A percentile compares a stretch with the other conserved stretches of the same genome.
Conservation (phyloP, 352 stramenopile species). For the Phytophthora chlamydospora region DNA sequence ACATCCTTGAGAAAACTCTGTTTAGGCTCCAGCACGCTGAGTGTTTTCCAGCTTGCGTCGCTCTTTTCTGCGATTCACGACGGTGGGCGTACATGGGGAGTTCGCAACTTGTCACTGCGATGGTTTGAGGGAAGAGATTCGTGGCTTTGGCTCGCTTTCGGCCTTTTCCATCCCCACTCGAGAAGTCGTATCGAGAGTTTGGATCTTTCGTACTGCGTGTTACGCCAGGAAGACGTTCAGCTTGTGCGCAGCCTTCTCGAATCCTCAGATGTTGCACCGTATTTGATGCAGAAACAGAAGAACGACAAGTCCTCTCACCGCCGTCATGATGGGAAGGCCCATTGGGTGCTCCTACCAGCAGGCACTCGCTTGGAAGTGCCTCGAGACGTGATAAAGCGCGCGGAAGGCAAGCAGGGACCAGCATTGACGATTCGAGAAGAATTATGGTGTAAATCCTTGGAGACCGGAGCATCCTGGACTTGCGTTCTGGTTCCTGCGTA, state of each 20-base stretch:
- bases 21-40: slow-evolving; percentile 41
- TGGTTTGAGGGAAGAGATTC: slow-evolving; percentile 32
- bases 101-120: slow-evolving; percentile 41
- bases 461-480: slow-evolving; percentile 18
- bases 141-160: slow-evolving; percentile 52
- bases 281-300: slow-evolving; percentile 12
- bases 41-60: slow-evolving; percentile 33
- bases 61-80: slow-evolving; percentile 47
- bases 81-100: slow-evolving; percentile 2
- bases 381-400: slow-evolving; percentile 5
- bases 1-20: slow-evolving; percentile 23
- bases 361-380: slow-evolving; percentile 21
- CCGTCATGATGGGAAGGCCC: background rate
- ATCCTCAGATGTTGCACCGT: slow-evolving; percentile 5
- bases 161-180: slow-evolving; percentile 31
- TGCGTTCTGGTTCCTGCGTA: slow-evolving; percentile 46
- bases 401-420: background rate
- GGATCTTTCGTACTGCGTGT: slow-evolving; percentile 48
- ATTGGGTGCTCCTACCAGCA: slow-evolving; percentile 22
- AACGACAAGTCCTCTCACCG: background rate
- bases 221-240: slow-evolving; percentile 37
- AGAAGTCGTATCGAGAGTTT: slow-evolving; percentile 26
- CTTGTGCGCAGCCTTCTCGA: slow-evolving; percentile 21
- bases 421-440: slow-evolving; percentile 17
- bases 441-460: slow-evolving; percentile 30